A percentile compares a stretch with the other conserved stretches of the same genome.
These are phyloP conservation scores for Noccaea caerulescens DNA, from an alignment of 345 rosid species.

Conservation along the genomic window DNA sequence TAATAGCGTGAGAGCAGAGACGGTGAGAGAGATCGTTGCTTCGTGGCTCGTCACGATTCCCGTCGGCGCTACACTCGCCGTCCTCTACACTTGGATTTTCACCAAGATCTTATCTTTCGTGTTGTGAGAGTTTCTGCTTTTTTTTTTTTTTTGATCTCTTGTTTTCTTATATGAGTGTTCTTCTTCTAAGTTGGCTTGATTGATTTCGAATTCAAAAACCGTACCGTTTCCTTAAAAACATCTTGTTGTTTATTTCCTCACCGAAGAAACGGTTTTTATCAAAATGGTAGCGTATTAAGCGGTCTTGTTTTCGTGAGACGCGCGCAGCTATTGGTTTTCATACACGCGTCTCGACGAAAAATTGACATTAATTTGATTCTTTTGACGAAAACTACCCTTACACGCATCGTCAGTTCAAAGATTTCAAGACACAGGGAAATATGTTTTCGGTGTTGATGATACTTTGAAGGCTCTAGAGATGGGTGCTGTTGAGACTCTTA, in stretches of 20 bases:
- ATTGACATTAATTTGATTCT: constrained; percentile 42
- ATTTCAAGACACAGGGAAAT: constrained; percentile 86
- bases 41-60: constrained; percentile 96
- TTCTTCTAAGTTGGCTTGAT: constrained; percentile 26
- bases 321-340: constrained; percentile 41
- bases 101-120: constrained; percentile 72
- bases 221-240: not conserved
- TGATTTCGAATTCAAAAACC: constrained; percentile 21
- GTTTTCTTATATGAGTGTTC: not conserved
- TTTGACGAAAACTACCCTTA: constrained; percentile 39
- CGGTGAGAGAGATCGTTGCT: constrained; percentile 82
- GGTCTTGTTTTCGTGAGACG: no score
- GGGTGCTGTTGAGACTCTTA: constrained; percentile 91
- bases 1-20: constrained; percentile 85
- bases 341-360: constrained; percentile 49
- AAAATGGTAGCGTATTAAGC: not conserved
- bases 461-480: constrained; percentile 78
- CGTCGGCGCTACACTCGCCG: constrained; percentile 80
- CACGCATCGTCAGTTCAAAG: not conserved
- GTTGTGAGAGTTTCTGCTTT: constrained; percentile 53
- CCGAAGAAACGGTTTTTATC: not conserved
- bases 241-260: not conserved
- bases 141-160: not conserved
- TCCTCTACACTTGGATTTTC: constrained; percentile 85
- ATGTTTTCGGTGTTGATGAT: constrained; percentile 85